These are phyloP conservation scores for Smallanthus sonchifolius DNA, from an alignment of 129 eudicot species.

Conservation along the genomic window DNA sequence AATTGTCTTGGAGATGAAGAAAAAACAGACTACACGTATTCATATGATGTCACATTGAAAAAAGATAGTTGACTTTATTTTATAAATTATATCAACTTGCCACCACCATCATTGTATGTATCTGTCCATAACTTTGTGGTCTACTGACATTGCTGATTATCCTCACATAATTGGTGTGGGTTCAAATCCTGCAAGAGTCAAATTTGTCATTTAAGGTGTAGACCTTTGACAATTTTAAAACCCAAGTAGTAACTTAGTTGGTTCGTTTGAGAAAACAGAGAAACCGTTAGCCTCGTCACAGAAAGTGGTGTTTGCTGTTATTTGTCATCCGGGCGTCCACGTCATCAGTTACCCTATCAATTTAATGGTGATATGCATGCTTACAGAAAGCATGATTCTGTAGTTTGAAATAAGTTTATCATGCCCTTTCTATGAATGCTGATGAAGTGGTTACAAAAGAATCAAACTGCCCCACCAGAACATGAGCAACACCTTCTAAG, in stretches of 20 bases:
- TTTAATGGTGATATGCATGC: constrained; percentile 11
- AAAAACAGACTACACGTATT: background rate
- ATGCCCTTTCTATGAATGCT: background rate
- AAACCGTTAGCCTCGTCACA: background rate
- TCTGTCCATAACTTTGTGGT: too few species aligned
- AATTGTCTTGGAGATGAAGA: constrained; percentile 5
- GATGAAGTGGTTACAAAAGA: background rate
- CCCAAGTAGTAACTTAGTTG: background rate
- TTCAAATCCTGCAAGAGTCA: too few species aligned
- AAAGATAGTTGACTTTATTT: constrained; percentile 13
- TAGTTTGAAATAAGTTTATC: background rate
- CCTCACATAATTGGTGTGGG: too few species aligned
- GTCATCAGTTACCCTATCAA: background rate
- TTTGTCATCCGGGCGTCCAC: background rate
- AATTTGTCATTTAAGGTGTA: too few species aligned
- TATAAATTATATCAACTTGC: background rate
- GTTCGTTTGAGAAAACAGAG: background rate
- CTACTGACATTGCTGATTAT: too few species aligned
- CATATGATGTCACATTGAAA: background rate
- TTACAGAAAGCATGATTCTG: constrained; percentile 7
- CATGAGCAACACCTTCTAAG: constrained; percentile 3
- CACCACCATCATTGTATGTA: background rate
- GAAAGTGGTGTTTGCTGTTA: background rate
- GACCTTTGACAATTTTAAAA: background rate
- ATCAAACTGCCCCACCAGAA: background rate